Evolutionary conservation across 441 rosid species (phyloP).

Genomic region (Rhodomyrtus psidioides): DNA sequence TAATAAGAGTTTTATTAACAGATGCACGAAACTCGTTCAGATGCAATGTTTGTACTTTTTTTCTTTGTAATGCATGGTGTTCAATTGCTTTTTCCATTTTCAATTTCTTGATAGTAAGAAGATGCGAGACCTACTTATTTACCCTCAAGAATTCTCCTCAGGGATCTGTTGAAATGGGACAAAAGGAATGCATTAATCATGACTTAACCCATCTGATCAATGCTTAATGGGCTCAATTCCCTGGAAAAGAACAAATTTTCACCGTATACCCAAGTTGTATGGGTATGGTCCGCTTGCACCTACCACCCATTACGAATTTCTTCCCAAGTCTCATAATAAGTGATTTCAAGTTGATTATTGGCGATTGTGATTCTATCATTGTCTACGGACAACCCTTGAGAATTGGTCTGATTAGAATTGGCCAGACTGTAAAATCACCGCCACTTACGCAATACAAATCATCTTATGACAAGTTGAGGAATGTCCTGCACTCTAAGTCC

Average conservation of each 20-base stretch:
- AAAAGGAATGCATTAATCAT: too few relatives aligned
- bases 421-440: not conserved
- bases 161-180: not conserved
- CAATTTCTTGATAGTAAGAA: not conserved
- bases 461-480: not conserved
- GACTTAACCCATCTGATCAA: too few relatives aligned
- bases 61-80: not conserved
- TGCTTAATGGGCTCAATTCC: too few relatives aligned
- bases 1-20: not conserved
- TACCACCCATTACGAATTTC: not conserved
- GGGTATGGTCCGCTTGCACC: too few relatives aligned
- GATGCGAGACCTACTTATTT: not conserved
- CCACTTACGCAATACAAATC: not conserved
- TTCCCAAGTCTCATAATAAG: not conserved
- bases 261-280: too few relatives aligned
- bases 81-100: not conserved
- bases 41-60: not conserved
- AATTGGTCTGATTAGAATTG: not conserved
- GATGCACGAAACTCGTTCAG: not conserved
- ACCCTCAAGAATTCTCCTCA: not conserved
- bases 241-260: too few relatives aligned
- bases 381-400: not conserved
- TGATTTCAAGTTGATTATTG: not conserved
- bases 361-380: not conserved
- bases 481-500: not conserved